Evolutionary conservation across 1,284 basidiomycete genomes (phyloP), one percentile per base, ranked within the genome.

Genomic region (Grifola frondosa): DNA sequence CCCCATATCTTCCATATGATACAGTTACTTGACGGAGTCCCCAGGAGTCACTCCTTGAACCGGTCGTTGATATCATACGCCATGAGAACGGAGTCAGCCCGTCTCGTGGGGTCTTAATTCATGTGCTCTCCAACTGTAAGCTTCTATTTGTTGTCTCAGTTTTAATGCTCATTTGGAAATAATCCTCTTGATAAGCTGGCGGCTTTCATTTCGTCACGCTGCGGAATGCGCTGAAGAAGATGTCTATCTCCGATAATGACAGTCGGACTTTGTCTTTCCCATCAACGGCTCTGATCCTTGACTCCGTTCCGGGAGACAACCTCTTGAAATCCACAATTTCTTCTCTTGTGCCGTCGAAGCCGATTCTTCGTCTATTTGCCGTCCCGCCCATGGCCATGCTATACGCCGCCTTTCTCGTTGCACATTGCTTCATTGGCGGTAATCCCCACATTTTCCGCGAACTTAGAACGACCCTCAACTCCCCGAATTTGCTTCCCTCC

Each of bases 151-250:
- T 8, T 34, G 7, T 12, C 5, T 19, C 16, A 13, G 22, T 9
- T 16, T 16, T 10, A 17, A n/a, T 24, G 12, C n/a, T 11, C 9
- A 25, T 19, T 16, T n/a, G n/a, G n/a, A n/a, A n/a, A n/a, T n/a
- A n/a, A 19, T 31, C 12, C 15, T 16, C 12, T 10, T 17, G 13
- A 17, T 17, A 33, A 52, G 50, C 44, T 10, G 44, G 50, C 7
- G 50, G 44, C 11, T 44, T 49, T 30, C 48, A 52, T 19, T 37
- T 49, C 41, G 38, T 49, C 44, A 52, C 37, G 9, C 44, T 52
- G 11, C 47, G 48, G 22, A 49, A 44, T n/a, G 30, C 45, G 10
- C 48, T 52, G 3, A 16, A 23, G 6, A 49, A 42, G 8, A 19
- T 41, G 20, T 19, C 42, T 5, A n/a, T 7, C 26, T 15, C 25